Conservation (phyloP, 2,329 filamentous ascomycete species). For the Aureobasidium sp. region DNA sequence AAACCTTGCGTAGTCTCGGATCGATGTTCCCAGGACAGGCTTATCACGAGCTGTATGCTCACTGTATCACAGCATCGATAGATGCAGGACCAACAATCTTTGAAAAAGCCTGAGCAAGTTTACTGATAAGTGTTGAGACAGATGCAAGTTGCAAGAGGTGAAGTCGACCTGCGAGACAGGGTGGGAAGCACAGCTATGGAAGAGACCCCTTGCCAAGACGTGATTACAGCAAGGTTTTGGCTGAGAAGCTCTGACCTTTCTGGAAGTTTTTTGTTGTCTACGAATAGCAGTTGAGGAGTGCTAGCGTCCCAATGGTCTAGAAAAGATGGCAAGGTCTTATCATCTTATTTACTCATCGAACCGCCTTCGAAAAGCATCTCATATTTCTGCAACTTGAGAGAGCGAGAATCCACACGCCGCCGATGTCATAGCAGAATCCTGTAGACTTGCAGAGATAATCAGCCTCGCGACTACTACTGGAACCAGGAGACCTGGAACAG, state of each 20-base stretch:
- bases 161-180: background rate
- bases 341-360: background rate
- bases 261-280: background rate
- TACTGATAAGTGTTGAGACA: background rate
- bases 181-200: background rate
- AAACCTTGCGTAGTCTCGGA: too few species aligned
- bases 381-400: background rate
- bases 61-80: background rate
- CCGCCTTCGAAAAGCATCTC: background rate
- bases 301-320: slow-evolving; percentile 7
- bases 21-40: too few species aligned
- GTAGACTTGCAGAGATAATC: background rate
- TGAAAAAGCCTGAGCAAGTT: background rate
- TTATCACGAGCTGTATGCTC: slow-evolving; percentile 35
- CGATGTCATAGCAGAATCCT: slow-evolving; percentile 5
- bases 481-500: background rate
- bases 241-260: background rate
- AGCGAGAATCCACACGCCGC: background rate
- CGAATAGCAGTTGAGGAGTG: background rate
- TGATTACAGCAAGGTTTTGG: background rate
- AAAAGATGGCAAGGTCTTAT: slow-evolving; percentile 2
- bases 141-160: background rate
- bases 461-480: background rate
- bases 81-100: background rate
- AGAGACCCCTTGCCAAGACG: background rate